Conservation (phyloP, 169 alveolate species). For the Plasmodium berghei region DNA sequence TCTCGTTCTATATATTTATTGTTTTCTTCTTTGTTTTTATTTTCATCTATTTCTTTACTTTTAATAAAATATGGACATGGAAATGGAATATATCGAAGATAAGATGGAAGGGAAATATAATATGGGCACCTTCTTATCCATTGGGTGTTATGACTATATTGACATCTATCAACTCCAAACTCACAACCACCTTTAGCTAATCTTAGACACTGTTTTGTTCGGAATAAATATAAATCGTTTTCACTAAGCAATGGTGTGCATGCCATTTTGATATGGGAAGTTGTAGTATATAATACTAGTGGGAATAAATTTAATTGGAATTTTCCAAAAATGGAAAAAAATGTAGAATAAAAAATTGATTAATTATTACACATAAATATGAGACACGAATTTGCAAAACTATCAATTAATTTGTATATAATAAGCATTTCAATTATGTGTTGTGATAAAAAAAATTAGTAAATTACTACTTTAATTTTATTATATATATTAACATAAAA, state of each 20-base stretch:
- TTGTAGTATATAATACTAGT: not conserved
- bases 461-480: no score
- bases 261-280: conserved; percentile 13
- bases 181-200: conserved; percentile 87
- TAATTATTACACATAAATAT: no score
- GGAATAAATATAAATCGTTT: conserved; percentile 88
- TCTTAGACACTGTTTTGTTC: conserved; percentile 87
- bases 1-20: conserved; percentile 76
- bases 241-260: conserved; percentile 88
- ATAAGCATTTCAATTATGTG: no score
- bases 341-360: no score
- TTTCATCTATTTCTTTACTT: conserved; percentile 30
- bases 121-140: conserved; percentile 91
- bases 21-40: conserved; percentile 63
- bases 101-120: conserved; percentile 86
- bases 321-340: not conserved
- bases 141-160: conserved; percentile 88
- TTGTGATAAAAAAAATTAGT: no score
- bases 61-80: conserved; percentile 83
- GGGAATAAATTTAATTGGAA: not conserved
- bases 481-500: no score
- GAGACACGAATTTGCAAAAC: no score
- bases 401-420: no score
- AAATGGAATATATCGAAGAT: conserved; percentile 88
- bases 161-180: conserved; percentile 88